Percentiles rank a stretch among this genome's conserved stretches.
Conservation (phyloP, 2,329 filamentous ascomycete species). For the Colletotrichum aenigma region DNA sequence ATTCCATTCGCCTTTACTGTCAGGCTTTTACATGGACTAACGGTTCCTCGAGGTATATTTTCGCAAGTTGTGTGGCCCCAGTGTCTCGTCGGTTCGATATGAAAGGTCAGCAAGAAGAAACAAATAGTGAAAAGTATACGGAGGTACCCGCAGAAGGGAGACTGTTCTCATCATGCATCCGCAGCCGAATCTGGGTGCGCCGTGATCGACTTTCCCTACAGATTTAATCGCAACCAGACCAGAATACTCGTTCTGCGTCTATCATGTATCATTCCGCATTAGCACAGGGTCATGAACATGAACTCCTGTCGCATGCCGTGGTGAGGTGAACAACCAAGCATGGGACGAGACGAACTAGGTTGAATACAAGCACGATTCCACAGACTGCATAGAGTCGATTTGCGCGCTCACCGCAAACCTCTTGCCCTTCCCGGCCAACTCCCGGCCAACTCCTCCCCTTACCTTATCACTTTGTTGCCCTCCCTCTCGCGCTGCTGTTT, state of each 20-base stretch:
- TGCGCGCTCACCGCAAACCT: background rate
- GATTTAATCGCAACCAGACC: background rate
- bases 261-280: background rate
- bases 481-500: background rate
- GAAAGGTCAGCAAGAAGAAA: background rate
- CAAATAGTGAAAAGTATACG: background rate
- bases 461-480: background rate
- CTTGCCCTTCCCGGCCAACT: background rate
- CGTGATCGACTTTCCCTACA: background rate
- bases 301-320: background rate
- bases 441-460: background rate
- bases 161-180: background rate
- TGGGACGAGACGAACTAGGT: background rate
- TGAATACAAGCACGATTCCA: background rate
- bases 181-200: background rate
- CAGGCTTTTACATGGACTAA: background rate
- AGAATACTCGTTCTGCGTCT: background rate
- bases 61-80: background rate
- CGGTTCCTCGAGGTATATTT: background rate
- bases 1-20: background rate
- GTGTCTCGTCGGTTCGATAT: background rate
- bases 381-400: background rate
- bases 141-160: background rate
- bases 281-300: background rate
- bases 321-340: background rate